Conservation (phyloP, 2,329 filamentous ascomycete species). For the Neophaeococcomyces aloes region DNA sequence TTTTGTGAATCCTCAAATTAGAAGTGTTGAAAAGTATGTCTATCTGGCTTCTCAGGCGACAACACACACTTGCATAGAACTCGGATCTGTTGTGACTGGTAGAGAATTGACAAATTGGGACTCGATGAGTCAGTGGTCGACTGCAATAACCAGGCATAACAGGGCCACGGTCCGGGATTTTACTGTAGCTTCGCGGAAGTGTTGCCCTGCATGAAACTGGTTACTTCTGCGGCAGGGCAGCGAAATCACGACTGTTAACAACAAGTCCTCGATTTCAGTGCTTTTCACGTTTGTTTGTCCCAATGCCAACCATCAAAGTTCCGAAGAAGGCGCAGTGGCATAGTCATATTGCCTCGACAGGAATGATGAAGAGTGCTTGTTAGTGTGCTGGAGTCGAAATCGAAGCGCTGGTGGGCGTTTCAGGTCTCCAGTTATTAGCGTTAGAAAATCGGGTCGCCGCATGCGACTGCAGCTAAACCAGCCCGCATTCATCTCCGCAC, state of each 20-base stretch:
- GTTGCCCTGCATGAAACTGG: constrained; percentile 3
- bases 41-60: constrained; percentile 2
- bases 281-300: no score
- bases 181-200: constrained; percentile 2
- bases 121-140: no score
- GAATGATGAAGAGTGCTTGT: no score
- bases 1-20: constrained; percentile 10
- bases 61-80: constrained; percentile 4
- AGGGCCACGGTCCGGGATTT: background rate
- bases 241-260: no score
- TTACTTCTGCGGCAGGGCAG: background rate
- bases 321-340: no score
- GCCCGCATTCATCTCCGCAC: background rate
- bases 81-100: background rate
- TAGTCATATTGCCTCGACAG: no score
- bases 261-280: no score
- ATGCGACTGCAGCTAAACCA: background rate
- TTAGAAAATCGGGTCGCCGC: no score
- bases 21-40: constrained; percentile 4
- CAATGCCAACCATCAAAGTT: no score
- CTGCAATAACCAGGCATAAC: background rate
- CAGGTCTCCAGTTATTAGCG: no score
- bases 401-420: no score
- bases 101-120: background rate
- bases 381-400: no score